Evolutionary conservation across 179 eudicot species (phyloP).

Genomic region (Camellia oleifera): DNA sequence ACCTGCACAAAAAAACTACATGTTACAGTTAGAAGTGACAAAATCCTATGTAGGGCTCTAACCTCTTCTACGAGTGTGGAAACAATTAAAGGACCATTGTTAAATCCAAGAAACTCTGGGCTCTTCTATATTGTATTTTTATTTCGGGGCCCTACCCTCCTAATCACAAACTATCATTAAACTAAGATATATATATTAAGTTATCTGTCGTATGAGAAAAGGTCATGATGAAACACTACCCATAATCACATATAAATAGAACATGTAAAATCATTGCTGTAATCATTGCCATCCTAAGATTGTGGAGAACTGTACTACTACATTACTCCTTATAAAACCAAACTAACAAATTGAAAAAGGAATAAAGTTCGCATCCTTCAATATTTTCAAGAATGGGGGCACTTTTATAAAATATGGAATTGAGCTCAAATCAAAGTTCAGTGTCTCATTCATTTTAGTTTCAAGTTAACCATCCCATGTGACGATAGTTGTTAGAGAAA

Average conservation of each 20-base stretch:
- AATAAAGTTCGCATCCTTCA: no score
- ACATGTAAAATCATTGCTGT: not conserved
- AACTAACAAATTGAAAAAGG: not conserved
- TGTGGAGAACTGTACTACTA: not conserved
- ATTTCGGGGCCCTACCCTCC: not conserved
- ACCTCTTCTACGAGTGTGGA: no score
- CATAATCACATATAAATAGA: not conserved
- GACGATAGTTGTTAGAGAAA: no score
- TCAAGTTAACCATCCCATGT: no score
- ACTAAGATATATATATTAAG: not conserved
- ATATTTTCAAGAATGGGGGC: no score
- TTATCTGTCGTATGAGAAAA: not conserved
- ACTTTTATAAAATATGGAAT: not conserved
- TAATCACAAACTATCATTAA: not conserved
- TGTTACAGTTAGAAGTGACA: not conserved
- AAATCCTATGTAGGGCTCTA: no score
- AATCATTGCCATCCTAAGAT: not conserved
- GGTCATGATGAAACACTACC: not conserved
- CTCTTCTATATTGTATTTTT: not conserved
- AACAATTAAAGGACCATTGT: not conserved
- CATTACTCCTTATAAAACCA: not conserved
- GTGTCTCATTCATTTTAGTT: no score
- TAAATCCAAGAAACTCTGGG: not conserved
- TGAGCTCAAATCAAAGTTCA: no score
- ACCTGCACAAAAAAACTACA: constrained; percentile 51